Evolutionary conservation across 805 yeast genomes (phyloP).

Genomic region (Kregervanrija fluxuum): DNA sequence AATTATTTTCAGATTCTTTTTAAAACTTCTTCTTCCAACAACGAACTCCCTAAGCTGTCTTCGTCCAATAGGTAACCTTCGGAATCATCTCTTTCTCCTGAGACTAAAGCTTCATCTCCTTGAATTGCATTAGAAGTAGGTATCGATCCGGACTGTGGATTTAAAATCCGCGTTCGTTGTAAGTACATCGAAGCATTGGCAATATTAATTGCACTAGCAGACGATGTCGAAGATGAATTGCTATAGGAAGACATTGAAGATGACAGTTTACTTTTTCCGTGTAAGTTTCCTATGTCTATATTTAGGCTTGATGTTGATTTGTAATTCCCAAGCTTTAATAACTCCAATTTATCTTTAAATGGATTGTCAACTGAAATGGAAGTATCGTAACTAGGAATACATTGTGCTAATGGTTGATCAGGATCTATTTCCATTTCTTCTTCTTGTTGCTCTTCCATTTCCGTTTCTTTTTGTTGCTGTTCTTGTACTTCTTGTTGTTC

Average conservation of each 20-base stretch:
- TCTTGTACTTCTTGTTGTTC: not conserved
- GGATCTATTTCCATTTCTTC: too few relatives aligned
- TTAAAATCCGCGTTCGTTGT: slow-evolving; percentile 13
- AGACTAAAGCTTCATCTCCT: not conserved
- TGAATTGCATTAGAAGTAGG: not conserved
- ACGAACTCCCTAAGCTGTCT: slow-evolving; percentile 20
- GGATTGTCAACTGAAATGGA: slow-evolving; percentile 8
- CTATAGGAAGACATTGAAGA: not conserved
- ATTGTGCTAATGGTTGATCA: too few relatives aligned
- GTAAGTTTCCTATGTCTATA: not conserved
- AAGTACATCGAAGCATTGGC: slow-evolving; percentile 20
- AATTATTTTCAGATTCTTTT: slow-evolving; percentile 6
- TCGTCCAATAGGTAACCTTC: slow-evolving; percentile 12
- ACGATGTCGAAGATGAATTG: slow-evolving; percentile 3
- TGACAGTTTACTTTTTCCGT: too few relatives aligned
- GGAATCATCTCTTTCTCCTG: slow-evolving; percentile 3
- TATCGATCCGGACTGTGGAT: not conserved
- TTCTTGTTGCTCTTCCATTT: too few relatives aligned
- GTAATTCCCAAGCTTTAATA: slow-evolving; percentile 10
- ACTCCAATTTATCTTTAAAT: slow-evolving; percentile 10
- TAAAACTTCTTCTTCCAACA: slow-evolving; percentile 23
- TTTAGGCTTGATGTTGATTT: slow-evolving; percentile 1
- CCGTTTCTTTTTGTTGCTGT: too few relatives aligned
- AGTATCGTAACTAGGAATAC: too few relatives aligned
- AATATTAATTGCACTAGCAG: slow-evolving; percentile 17